phyloP scores from a whole-genome alignment of 2,329 filamentous ascomycete genomes.

The Cytospora paraplurivora region DNA sequence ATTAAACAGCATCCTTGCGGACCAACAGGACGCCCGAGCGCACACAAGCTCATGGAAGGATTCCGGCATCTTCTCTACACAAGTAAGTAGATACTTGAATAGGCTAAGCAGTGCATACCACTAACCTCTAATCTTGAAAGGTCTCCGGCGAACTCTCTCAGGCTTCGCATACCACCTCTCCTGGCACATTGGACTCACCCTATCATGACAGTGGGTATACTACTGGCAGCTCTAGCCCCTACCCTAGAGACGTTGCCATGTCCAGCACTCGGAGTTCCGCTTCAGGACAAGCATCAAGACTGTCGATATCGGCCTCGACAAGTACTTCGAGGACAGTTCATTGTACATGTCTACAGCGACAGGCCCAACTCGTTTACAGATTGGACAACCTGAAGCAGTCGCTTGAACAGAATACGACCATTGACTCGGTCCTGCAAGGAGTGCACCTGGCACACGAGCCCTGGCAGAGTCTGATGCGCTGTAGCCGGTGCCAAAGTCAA shows the following conservation, averaged over 20 bases:
- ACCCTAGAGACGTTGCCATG: background rate
- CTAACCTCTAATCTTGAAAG: constrained; percentile 12
- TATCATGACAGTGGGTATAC: constrained; percentile 1
- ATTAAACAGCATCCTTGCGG: background rate
- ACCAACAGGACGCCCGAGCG: constrained; percentile 3
- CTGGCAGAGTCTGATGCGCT: constrained; percentile 30
- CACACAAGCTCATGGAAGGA: constrained; percentile 7
- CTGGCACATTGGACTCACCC: constrained; percentile 5
- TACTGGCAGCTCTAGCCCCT: constrained; percentile 5
- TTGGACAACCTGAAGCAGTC: constrained; percentile 29
- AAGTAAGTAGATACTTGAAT: background rate
- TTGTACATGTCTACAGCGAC: constrained; percentile 30
- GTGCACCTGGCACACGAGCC: constrained; percentile 28
- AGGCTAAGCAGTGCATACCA: background rate
- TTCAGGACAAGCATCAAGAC: constrained; percentile 1
- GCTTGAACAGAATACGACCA: constrained; percentile 13
- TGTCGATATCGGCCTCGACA: background rate
- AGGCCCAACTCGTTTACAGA: constrained; percentile 28
- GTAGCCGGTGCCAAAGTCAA: constrained; percentile 24
- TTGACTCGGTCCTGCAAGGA: constrained; percentile 28
- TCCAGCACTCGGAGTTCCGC: background rate
- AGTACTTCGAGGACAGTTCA: background rate
- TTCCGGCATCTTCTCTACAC: constrained; percentile 4
- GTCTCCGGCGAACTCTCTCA: constrained; percentile 4
- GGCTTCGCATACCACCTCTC: constrained; percentile 1